Evolutionary conservation across 108 stramenopile species (phyloP).

Genomic region (Ochromonas danica): DNA sequence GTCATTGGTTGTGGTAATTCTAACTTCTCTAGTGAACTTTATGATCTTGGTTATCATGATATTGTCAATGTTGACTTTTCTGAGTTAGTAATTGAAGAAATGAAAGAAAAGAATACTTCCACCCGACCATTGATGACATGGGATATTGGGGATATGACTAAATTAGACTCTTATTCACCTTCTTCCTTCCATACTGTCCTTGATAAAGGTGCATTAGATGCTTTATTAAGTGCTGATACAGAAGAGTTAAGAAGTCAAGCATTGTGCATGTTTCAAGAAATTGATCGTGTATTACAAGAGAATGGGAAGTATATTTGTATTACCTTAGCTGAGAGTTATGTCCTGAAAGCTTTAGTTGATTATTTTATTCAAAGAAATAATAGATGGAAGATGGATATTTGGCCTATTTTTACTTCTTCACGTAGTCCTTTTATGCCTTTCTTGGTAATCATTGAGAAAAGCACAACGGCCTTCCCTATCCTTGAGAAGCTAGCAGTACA

Average conservation of each 20-base stretch:
- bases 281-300: neutral
- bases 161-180: neutral
- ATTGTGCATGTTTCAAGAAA: constrained; percentile 6
- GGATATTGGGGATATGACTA: constrained; percentile 31
- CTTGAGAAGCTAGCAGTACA: neutral
- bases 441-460: neutral
- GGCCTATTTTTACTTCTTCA: neutral
- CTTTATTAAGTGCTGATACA: constrained; percentile 8
- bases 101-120: constrained; percentile 18
- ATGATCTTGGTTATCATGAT: constrained; percentile 8
- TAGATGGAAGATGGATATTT: neutral
- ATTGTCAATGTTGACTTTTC: constrained; percentile 36
- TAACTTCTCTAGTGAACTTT: constrained; percentile 1
- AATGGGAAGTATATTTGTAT: constrained; percentile 34
- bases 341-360: neutral
- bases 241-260: neutral
- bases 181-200: constrained; percentile 4
- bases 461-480: neutral
- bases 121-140: constrained; percentile 4
- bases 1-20: constrained; percentile 36
- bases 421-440: constrained; percentile 28
- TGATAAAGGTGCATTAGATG: constrained; percentile 37
- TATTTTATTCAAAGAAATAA: neutral
- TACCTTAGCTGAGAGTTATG: constrained; percentile 9
- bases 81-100: constrained; percentile 12